phyloP scores from a whole-genome alignment of 495 filamentous ascomycete species.

The Immersiella caudata region DNA sequence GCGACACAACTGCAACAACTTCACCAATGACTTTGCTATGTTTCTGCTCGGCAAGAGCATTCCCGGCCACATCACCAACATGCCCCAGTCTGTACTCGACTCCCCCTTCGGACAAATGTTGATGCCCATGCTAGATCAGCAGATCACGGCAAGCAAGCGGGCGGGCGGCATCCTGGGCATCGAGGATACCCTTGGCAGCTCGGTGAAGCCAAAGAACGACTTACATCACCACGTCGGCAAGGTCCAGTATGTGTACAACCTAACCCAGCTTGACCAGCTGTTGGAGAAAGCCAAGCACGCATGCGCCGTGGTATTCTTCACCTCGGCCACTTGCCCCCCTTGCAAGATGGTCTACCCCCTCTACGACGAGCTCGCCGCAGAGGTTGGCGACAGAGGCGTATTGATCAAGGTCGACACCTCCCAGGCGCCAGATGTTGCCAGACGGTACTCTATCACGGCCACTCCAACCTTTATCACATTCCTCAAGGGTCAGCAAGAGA shows the following conservation, averaged over 20 bases:
- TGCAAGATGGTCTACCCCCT: constrained; percentile 83
- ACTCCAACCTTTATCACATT: constrained; percentile 95
- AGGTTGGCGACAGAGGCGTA: constrained; percentile 66
- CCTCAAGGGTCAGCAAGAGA: constrained; percentile 71
- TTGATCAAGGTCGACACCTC: constrained; percentile 86
- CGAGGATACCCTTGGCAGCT: constrained; percentile 38
- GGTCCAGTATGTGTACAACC: constrained; percentile 42
- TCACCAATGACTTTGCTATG: constrained; percentile 88
- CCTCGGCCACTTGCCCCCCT: constrained; percentile 80
- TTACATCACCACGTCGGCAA: constrained; percentile 34
- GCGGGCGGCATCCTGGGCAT: constrained; percentile 55
- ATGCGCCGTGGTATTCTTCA: constrained; percentile 91
- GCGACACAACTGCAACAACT: constrained; percentile 97
- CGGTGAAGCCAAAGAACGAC: constrained; percentile 39
- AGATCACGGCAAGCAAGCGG: constrained; percentile 68
- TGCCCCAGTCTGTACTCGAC: constrained; percentile 83
- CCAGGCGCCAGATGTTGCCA: constrained; percentile 64
- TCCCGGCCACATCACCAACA: constrained; percentile 81
- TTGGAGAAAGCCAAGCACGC: constrained; percentile 61
- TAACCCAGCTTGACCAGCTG: constrained; percentile 62
- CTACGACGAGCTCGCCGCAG: constrained; percentile 78
- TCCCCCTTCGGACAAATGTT: constrained; percentile 93
- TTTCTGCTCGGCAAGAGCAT: constrained; percentile 91
- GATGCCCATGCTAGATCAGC: constrained; percentile 74
- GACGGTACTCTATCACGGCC: constrained; percentile 67